Base-by-base conservation (phyloP, 2,329 filamentous ascomycete genomes). In the Phaeomoniella chlamydospora region DNA sequence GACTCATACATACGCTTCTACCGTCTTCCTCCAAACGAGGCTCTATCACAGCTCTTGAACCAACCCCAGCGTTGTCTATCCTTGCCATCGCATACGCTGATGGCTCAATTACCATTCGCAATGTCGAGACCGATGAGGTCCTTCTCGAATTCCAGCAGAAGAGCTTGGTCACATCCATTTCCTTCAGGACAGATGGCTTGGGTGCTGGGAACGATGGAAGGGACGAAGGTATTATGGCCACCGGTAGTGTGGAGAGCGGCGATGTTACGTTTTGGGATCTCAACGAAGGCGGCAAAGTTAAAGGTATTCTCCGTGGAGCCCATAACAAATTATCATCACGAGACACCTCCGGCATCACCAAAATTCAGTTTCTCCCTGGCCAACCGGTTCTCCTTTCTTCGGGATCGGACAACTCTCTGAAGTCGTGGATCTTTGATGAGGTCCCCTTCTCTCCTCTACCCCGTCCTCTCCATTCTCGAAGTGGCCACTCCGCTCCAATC, bases 221-320 rank as follows among this genome's bases (percentile, higher is more conserved):
- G 37, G 77, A 79, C 46, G 74, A 86, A 22, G 90, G 90, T 37
- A 84, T 94, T 37, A 94, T 98, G 86, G 88, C 88, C 5, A 96
- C 90, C 1, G 77, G 85, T 5, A 86, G 83, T 15, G 65, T 67
- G 16, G 67, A 72, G 3, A 87, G 73, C 41, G 88, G 90, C 19
- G 90, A 98, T 55, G 73, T 98, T 31, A 93, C 84, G 0, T 80
- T 98, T 44, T 98, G 90, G 90, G 90, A 98, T 55, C 67, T 98
- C 38, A 94, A 94, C 53, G 71, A 80, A 26, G 86, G 86, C 12
- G 86, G 86, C 4, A 77, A 84, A 47, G 77, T 94, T 38, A 83
- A 82, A 60, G 87, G 90, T 33, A 74, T 93, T 10, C 67, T 98
- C 22, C 76, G 87, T 46, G 82, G 84, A 37, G 90, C 88, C 1